These are phyloP conservation scores for Phlegmacium glaucopus DNA, from an alignment of 768 basidiomycete species.

Conservation along the genomic window DNA sequence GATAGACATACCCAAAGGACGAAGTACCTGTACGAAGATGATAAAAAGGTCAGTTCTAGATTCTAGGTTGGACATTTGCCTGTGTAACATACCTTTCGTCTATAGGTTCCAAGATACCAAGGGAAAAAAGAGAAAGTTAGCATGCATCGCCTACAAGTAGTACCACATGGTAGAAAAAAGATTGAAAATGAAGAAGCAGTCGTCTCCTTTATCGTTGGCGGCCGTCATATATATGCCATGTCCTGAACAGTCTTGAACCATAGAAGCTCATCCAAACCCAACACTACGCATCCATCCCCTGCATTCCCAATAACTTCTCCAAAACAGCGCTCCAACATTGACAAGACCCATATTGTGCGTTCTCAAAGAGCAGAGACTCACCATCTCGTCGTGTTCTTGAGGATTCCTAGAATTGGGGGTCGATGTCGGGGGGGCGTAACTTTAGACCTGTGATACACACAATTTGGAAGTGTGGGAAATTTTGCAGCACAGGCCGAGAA, in stretches of 20 bases:
- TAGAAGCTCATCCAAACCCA: conserved; percentile 21
- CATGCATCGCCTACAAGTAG: conserved; percentile 4
- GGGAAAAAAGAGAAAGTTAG: conserved; percentile 23
- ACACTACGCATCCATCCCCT: conserved; percentile 23
- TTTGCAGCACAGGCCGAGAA: not conserved
- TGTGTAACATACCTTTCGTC: conserved; percentile 76
- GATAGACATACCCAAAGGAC: conserved; percentile 84
- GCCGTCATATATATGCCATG: not conserved
- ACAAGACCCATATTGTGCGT: conserved; percentile 8
- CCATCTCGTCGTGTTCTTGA: conserved; percentile 44
- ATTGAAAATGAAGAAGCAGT: too few relatives aligned
- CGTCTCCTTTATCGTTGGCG: too few relatives aligned
- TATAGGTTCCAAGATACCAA: conserved; percentile 27
- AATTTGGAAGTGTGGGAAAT: conserved; percentile 17
- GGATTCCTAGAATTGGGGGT: conserved; percentile 23
- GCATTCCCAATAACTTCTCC: conserved; percentile 15
- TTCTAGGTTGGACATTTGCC: not conserved
- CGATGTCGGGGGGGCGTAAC: conserved; percentile 17
- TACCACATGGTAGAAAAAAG: too few relatives aligned
- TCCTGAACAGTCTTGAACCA: not conserved
- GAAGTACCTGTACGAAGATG: conserved; percentile 62
- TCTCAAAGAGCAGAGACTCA: conserved; percentile 30
- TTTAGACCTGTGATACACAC: conserved; percentile 13
- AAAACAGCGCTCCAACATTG: conserved; percentile 12
- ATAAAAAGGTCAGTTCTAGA: conserved; percentile 2